phyloP scores from a whole-genome alignment of 2,329 filamentous ascomycete genomes.

The Stemphylium beticola region DNA sequence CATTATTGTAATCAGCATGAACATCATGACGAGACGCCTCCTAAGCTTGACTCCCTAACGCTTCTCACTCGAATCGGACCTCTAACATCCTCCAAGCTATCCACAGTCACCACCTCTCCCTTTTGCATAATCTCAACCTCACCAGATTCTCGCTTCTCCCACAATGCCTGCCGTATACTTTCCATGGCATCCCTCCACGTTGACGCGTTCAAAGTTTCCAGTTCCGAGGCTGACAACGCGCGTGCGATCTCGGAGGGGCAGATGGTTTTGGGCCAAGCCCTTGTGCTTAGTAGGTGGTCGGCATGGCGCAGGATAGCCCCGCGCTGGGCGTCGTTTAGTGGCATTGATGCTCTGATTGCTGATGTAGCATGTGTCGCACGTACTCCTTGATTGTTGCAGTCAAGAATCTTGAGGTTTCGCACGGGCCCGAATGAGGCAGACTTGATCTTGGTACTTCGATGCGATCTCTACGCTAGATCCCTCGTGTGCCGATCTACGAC shows the following conservation, averaged over 20 bases:
- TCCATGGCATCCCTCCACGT: slow-evolving; percentile 59
- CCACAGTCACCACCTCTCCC: slow-evolving; percentile 49
- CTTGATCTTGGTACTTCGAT: slow-evolving; percentile 7
- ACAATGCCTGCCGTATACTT: slow-evolving; percentile 50
- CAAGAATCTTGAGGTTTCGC: background rate
- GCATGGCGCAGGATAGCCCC: slow-evolving; percentile 27
- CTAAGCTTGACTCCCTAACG: slow-evolving; percentile 5
- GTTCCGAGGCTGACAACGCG: slow-evolving; percentile 50
- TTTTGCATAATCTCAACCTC: slow-evolving; percentile 58
- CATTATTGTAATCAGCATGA: slow-evolving; percentile 10
- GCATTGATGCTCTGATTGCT: slow-evolving; percentile 18
- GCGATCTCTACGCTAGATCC: slow-evolving; percentile 20
- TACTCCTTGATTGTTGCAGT: background rate
- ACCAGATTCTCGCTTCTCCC: slow-evolving; percentile 50
- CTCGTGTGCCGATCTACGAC: slow-evolving; percentile 24
- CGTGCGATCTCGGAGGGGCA: slow-evolving; percentile 61
- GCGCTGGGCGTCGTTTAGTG: slow-evolving; percentile 24
- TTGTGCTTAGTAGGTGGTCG: slow-evolving; percentile 35
- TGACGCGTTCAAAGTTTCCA: slow-evolving; percentile 33
- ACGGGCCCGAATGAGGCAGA: background rate
- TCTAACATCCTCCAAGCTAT: slow-evolving; percentile 47
- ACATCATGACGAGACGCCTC: background rate
- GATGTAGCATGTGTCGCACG: background rate
- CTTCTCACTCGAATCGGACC: slow-evolving; percentile 57
- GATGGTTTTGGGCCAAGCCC: slow-evolving; percentile 57